Percentiles rank a stretch among this genome's conserved stretches.
These are phyloP conservation scores for Hypoxylon subgilvum DNA, from an alignment of 495 filamentous ascomycete genomes.

Conservation along the genomic window DNA sequence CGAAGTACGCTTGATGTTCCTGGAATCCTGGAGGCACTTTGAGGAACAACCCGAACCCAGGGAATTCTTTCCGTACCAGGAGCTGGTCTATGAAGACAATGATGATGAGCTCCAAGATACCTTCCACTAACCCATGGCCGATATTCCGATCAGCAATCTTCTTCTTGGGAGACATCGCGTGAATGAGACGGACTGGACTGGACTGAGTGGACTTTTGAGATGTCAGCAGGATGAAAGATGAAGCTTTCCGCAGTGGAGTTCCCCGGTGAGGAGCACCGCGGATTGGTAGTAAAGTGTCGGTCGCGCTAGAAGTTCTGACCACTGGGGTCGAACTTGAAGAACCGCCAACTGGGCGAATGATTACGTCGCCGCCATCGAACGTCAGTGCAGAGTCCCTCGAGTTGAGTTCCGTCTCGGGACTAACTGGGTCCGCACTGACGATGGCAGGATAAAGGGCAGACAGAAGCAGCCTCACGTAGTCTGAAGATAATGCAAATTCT, in stretches of 20 bases:
- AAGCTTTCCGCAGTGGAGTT: conserved; percentile 71
- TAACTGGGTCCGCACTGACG: conserved; percentile 80
- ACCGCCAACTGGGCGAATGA: conserved; percentile 74
- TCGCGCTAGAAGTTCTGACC: conserved; percentile 68
- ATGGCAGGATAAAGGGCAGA: conserved; percentile 82
- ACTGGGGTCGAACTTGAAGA: conserved; percentile 63
- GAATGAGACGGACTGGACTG: conserved; percentile 66
- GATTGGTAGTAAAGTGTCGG: conserved; percentile 47
- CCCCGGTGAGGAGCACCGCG: conserved; percentile 51
- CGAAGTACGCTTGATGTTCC: conserved; percentile 93
- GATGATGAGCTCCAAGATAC: conserved; percentile 74
- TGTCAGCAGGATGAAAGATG: conserved; percentile 87
- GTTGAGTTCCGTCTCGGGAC: conserved; percentile 80
- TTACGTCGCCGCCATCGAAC: conserved; percentile 84
- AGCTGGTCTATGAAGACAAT: conserved; percentile 83
- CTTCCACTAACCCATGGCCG: conserved; percentile 74
- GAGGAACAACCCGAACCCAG: conserved; percentile 84
- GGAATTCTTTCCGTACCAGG: conserved; percentile 83
- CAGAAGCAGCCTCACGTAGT: conserved; percentile 79
- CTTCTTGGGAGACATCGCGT: conserved; percentile 65
- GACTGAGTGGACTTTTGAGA: conserved; percentile 66
- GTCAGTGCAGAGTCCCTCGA: conserved; percentile 77
- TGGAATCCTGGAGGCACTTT: conserved; percentile 90
- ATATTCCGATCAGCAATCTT: conserved; percentile 56
- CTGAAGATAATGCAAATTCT: conserved; percentile 77